phyloP scores from a whole-genome alignment of 176 grass and related monocot genomes.

The Paspalum notatum region DNA sequence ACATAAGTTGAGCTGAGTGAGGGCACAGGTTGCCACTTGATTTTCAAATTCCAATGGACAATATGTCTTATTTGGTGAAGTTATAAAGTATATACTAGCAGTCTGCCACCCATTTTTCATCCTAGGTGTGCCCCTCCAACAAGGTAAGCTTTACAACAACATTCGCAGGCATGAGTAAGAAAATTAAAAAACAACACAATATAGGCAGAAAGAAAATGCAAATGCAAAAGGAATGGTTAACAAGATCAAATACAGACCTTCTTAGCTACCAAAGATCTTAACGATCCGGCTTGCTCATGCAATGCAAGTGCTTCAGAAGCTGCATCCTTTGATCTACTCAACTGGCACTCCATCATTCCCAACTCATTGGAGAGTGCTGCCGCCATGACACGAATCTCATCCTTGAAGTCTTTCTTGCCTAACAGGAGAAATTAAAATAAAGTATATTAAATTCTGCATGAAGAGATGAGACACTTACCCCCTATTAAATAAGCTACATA shows the following conservation, averaged over 20 bases:
- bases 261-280: constrained; percentile 65
- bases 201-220: constrained; percentile 17
- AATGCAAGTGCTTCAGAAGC: constrained; percentile 73
- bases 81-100: too few species aligned
- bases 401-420: constrained; percentile 95
- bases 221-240: not conserved
- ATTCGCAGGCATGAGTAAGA: constrained; percentile 15
- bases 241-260: constrained; percentile 56
- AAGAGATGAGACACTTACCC: constrained; percentile 1
- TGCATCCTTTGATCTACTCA: constrained; percentile 83
- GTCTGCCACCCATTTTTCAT: too few species aligned
- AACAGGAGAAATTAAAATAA: constrained; percentile 36
- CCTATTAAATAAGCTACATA: constrained; percentile 14
- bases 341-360: constrained; percentile 91
- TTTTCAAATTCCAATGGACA: too few species aligned
- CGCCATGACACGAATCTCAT: constrained; percentile 95
- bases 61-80: too few species aligned
- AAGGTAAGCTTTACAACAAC: constrained; percentile 9
- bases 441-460: constrained; percentile 28
- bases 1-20: too few species aligned
- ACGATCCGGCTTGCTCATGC: constrained; percentile 71
- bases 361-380: constrained; percentile 87
- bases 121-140: too few species aligned
- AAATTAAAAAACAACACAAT: not conserved
- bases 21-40: too few species aligned